These are phyloP conservation scores for Cruciata laevipes DNA, from an alignment of 257 asterid species.

Conservation along the genomic window DNA sequence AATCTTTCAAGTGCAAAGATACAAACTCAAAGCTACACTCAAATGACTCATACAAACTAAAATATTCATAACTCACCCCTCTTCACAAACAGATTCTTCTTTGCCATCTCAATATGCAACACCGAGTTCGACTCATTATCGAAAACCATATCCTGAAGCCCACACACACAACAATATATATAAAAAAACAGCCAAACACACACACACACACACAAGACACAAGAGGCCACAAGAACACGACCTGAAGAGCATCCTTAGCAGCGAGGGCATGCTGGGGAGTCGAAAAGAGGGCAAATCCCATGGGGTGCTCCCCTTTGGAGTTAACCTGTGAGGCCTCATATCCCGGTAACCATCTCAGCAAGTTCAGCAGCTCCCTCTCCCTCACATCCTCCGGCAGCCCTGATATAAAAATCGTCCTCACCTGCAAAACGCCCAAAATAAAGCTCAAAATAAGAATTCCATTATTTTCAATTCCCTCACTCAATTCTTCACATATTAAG, in stretches of 20 bases:
- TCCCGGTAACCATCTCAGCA: slow-evolving; percentile 94
- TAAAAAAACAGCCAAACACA: neutral
- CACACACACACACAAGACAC: neutral
- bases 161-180: slow-evolving; percentile 4
- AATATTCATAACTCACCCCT: slow-evolving; percentile 53
- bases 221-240: slow-evolving; percentile 4
- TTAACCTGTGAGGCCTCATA: slow-evolving; percentile 98
- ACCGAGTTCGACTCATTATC: slow-evolving; percentile 77
- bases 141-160: slow-evolving; percentile 74
- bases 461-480: neutral
- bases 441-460: neutral
- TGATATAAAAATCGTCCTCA: slow-evolving; percentile 82
- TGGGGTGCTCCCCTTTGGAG: slow-evolving; percentile 90
- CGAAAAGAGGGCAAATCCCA: slow-evolving; percentile 95
- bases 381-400: slow-evolving; percentile 97
- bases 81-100: slow-evolving; percentile 95
- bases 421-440: slow-evolving; percentile 24
- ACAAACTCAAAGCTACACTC: neutral
- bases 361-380: slow-evolving; percentile 94
- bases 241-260: slow-evolving; percentile 97
- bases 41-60: neutral
- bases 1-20: neutral
- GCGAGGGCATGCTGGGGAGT: slow-evolving; percentile 73
- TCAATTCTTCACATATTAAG: neutral
- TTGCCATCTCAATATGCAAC: slow-evolving; percentile 98